Evolutionary conservation across 257 asterid genomes (phyloP).

Genomic region (Plantago major): DNA sequence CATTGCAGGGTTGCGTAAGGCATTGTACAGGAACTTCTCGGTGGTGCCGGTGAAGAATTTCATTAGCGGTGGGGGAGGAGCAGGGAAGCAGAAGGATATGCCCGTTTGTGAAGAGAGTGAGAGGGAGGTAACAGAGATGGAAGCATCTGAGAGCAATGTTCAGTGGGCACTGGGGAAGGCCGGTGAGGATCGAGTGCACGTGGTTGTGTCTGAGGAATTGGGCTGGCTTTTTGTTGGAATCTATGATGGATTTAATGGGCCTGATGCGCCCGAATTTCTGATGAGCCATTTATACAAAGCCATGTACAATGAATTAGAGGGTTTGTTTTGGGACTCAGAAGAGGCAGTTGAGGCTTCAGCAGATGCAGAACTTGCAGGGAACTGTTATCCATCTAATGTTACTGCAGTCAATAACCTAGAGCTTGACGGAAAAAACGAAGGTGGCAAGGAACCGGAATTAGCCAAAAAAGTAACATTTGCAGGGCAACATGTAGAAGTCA

Average conservation of each 20-base stretch:
- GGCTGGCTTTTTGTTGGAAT: slow-evolving; percentile 98
- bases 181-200: slow-evolving; percentile 97
- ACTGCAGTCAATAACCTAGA: slow-evolving; percentile 11
- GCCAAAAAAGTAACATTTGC: slow-evolving; percentile 66
- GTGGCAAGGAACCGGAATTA: slow-evolving; percentile 31
- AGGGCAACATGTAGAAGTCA: slow-evolving; percentile 61
- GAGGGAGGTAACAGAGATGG: slow-evolving; percentile 45
- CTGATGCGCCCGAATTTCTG: slow-evolving; percentile 94
- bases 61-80: slow-evolving; percentile 36
- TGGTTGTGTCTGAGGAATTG: slow-evolving; percentile 89
- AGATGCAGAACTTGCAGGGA: slow-evolving; percentile 25
- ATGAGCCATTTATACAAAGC: slow-evolving; percentile 88
- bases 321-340: slow-evolving; percentile 89
- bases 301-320: slow-evolving; percentile 79
- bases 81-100: slow-evolving; percentile 50
- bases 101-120: slow-evolving; percentile 29
- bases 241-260: slow-evolving; percentile 95
- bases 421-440: slow-evolving; percentile 28
- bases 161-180: slow-evolving; percentile 98
- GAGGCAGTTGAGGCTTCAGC: slow-evolving; percentile 42
- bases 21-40: slow-evolving; percentile 69
- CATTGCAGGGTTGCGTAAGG: slow-evolving; percentile 67
- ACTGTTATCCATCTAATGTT: slow-evolving; percentile 24
- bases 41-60: slow-evolving; percentile 86
- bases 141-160: slow-evolving; percentile 50